Base-by-base conservation (phyloP, 805 yeast species). In the Yamadazyma kitorensis region DNA sequence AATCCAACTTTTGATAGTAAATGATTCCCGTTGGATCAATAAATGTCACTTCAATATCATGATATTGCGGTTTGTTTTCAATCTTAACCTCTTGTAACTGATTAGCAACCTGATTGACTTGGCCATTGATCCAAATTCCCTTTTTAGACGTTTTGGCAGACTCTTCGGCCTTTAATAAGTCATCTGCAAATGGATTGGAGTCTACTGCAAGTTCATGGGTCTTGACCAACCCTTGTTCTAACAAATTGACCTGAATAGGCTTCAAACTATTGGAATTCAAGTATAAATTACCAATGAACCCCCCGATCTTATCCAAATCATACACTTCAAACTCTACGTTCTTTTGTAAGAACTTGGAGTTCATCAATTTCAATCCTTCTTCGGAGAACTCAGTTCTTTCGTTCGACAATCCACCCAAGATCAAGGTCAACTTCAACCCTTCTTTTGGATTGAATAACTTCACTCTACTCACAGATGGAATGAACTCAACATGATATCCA, bases 301-400 rank as follows among this genome's bases (percentile, higher is more conserved):
- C 86, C 38, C 95, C 95, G 36, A 80, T 68, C 51, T 79, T 83
- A 54, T 87, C 96, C 33, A 75, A 74, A 37, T 75, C 80, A 44
- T 75, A 75, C 14, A 86, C 72, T 34, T 81, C 82, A 43, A 86
- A 63, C 43, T 74, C 78, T 27, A 86, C 85, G 41, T 80, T 86
- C 52, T 87, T 74, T 61, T 86, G 96, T 54, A 77, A 65, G 33
- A 74, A 68, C 40, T 73, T 72, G 41, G 69, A 71, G 48, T 65
- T 68, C 40, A 79, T 70, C 50, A 64, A 78, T 24, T 66, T 73
- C 18, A 76, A 50, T 2, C 86, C 86, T 24, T 65, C 71, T 14
- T 73, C 64, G 9, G 54, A 70, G 6, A 64, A 69, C 33, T 59
- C 65, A 15, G 48, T 33, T 36, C 57, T 56, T 30, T 50, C 65